Evolutionary conservation across 2,329 filamentous ascomycete species (phyloP), one percentile per base, ranked within the genome.

Genomic region (Helminthosporium solani): DNA sequence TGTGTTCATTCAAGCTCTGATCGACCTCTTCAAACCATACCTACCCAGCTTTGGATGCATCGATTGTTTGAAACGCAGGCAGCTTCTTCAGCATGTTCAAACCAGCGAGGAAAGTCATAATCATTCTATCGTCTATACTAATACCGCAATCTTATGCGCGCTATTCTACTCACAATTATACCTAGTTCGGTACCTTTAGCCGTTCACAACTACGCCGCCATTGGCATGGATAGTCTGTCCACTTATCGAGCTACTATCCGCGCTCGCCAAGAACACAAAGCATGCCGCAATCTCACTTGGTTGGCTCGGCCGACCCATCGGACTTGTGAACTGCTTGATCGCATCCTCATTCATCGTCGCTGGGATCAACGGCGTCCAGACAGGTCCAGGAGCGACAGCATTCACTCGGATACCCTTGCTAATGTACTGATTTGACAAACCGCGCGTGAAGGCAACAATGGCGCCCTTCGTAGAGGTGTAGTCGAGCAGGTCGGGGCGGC

Each of bases 401-500:
- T 90, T 91, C 54, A 90, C 86, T 5, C 85, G 80, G 57, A 94
- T 90, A 2, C 87, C 88, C 53, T 84, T 84, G 50, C 71, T 67
- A 20, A 90, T 71, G 56, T 84, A 84, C 66, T 92, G 87, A 66
- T 91, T 92, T 47, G 83, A 85, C 19, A 94, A 74, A 0, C 80
- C 87, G 28, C 88, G 83, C 0, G 88, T 92, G 71, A 94, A 94
- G 2, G 88, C 80, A 3, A 92, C 73, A 54, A 94, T 86, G 43
- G 87, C 88, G 28, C 87, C 88, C 67, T 88, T 89, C 20, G 85
- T 89, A 1, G 85, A 83, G 0, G 87, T 90, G 73, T 94, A 92
- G 70, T 94, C 88, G 39, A 94, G 80, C 2, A 92, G 78, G 59
- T 92, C 88, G 0, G 85, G 85, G 1, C 87, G 85, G 31, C 88